Base-by-base conservation (phyloP, 352 stramenopile genomes). In the Thraustotheca clavata region DNA sequence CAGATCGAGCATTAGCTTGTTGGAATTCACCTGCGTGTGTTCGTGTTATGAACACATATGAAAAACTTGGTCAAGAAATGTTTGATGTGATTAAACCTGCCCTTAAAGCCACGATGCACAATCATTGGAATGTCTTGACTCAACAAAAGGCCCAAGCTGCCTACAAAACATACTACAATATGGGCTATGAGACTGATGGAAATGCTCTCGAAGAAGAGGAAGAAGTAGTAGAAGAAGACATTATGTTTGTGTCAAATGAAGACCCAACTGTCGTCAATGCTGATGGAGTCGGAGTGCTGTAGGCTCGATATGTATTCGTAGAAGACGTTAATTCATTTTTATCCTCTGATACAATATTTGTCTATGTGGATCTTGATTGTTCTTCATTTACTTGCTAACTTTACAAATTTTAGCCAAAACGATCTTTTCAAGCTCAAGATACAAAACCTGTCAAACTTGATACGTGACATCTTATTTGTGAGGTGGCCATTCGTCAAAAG, bases 1-100 rank as follows among this genome's bases (percentile, higher is more conserved):
- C 82, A 49, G 85, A 94, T 60, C 83, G 85, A 38, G 83, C 85
- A 14, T 89, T 91, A 43, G 87, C 83, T 50, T 91, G 80, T 57
- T 94, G 83, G 83, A 86, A 77, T 39, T 91, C 82, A 33, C 72
- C 84, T 9, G 71, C 79, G 38, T 93, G 84, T 48, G 74, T 90
- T 61, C 84, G 84, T 35, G 88, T 93, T 70, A 93, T 93, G 84
- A 93, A 93, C 70, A 82, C 88, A 73, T 93, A 93, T 77, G 84
- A 93, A 61, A 91, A 90, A 59, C 54, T 93, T 61, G 84, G 76
- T 11, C 84, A 93, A 67, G 63, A 74, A 20, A 93, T 91, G 83
- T 93, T 93, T 55, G 71, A 91, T 62, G 59, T 89, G 31, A 85
- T 93, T 69, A 91, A 89, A 52, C 82, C 79, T 20, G 88, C 75